Percentiles rank a stretch among this genome's conserved stretches.
Evolutionary conservation across 495 filamentous ascomycete genomes (phyloP).

Genomic region (Xylaria scruposa): DNA sequence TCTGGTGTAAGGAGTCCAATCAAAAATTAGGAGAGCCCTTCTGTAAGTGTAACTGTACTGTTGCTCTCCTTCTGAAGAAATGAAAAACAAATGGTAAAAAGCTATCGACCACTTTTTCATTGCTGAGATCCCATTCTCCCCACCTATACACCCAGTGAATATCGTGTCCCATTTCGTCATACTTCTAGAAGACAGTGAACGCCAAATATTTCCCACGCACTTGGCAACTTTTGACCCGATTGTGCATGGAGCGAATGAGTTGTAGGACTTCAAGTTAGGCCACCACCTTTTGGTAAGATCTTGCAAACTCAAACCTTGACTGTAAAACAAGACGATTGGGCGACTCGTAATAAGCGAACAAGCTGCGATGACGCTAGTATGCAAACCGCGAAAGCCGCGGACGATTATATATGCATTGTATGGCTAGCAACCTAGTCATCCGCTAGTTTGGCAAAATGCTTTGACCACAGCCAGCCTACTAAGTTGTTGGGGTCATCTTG

Average conservation of each 20-base stretch:
- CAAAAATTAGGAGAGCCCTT: conserved; percentile 1
- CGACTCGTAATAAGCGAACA: background rate
- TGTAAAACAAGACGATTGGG: background rate
- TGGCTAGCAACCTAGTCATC: conserved; percentile 45
- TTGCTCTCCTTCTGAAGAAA: conserved; percentile 19
- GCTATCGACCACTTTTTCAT: conserved; percentile 22
- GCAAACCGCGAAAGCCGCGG: background rate
- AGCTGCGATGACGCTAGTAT: background rate
- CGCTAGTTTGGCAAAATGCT: conserved; percentile 88
- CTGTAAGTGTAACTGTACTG: conserved; percentile 2
- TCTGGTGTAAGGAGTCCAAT: conserved; percentile 18
- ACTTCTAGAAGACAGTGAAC: conserved; percentile 25
- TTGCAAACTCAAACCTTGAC: background rate
- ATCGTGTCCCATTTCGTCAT: conserved; percentile 29
- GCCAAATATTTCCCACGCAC: conserved; percentile 23
- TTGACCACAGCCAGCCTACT: conserved; percentile 99
- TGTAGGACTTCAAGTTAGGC: background rate
- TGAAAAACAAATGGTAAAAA: conserved; percentile 24
- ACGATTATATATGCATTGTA: background rate
- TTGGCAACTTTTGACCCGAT: background rate
- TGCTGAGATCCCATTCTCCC: conserved; percentile 17
- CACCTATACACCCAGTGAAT: conserved; percentile 12
- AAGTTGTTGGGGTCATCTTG: conserved; percentile 81
- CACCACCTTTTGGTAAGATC: conserved; percentile 7
- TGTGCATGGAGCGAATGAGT: background rate